A percentile compares a stretch with the other conserved stretches of the same genome.
These are phyloP conservation scores for Prototheca wickerhamii DNA, from an alignment of 163 green algal genomes.

Conservation along the genomic window DNA sequence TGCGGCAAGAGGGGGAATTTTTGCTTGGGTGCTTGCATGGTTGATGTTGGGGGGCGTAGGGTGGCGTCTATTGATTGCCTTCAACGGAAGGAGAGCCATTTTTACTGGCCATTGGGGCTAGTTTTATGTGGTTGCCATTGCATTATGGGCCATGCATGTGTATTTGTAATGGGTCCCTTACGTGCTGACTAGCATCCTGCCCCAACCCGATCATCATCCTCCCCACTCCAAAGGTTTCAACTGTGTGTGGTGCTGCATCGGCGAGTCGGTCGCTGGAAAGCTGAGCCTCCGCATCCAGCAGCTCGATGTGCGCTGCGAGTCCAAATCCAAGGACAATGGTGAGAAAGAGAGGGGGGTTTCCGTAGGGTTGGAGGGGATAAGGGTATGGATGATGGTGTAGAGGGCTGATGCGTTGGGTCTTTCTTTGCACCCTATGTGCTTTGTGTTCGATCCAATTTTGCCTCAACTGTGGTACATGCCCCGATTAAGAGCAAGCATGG, in stretches of 20 bases:
- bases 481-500: background rate
- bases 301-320: conserved; percentile 76
- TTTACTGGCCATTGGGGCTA: too few species aligned
- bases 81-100: too few species aligned
- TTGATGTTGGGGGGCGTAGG: background rate
- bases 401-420: background rate
- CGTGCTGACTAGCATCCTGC: background rate
- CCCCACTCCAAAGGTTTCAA: conserved; percentile 71
- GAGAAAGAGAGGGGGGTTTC: background rate
- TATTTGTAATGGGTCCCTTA: background rate
- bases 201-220: background rate
- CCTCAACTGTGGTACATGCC: conserved; percentile 29
- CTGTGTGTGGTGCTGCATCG: conserved; percentile 49
- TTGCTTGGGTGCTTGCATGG: too few species aligned
- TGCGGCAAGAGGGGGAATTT: too few species aligned
- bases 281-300: conserved; percentile 75
- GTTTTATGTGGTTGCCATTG: too few species aligned
- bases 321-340: conserved; percentile 69
- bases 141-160: background rate
- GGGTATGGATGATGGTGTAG: background rate
- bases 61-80: background rate
- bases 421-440: background rate
- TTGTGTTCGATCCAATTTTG: background rate
- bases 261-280: conserved; percentile 52
- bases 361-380: background rate